Percentiles rank a stretch among this genome's conserved stretches.
Evolutionary conservation across 345 rosid species (phyloP).

Genomic region (Chamaenerion angustifolium): DNA sequence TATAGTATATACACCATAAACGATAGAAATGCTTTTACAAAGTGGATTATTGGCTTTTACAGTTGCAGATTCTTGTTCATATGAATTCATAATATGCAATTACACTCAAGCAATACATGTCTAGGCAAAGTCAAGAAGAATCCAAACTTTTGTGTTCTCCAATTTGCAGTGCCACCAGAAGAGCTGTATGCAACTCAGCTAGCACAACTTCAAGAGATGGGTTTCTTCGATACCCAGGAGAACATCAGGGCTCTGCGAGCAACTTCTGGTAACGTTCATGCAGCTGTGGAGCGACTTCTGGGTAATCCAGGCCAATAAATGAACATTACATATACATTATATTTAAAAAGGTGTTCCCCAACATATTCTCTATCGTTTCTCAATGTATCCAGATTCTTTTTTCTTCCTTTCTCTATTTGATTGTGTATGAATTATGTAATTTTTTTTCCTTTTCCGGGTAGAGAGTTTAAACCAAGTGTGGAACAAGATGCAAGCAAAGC

Average conservation of each 20-base stretch:
- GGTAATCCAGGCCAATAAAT: conserved; percentile 44
- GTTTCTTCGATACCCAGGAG: conserved; percentile 73
- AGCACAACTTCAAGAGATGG: conserved; percentile 86
- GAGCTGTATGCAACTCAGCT: conserved; percentile 81
- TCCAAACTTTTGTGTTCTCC: neutral
- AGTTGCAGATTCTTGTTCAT: too few species aligned
- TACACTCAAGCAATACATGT: too few species aligned
- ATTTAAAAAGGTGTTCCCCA: neutral
- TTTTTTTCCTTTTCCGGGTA: too few species aligned
- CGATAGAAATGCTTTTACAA: too few species aligned
- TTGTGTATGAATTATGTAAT: too few species aligned
- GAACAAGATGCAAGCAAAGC: too few species aligned
- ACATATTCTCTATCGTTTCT: neutral
- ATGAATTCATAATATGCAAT: too few species aligned
- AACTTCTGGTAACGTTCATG: conserved; percentile 72
- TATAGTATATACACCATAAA: too few species aligned
- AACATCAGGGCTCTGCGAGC: conserved; percentile 74
- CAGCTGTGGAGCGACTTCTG: conserved; percentile 83
- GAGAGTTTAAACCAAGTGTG: too few species aligned
- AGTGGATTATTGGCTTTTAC: neutral
- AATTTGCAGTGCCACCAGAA: conserved; percentile 57
- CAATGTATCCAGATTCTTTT: neutral
- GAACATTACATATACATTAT: neutral
- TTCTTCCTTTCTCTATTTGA: too few species aligned
- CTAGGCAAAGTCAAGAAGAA: too few species aligned